phyloP scores from a whole-genome alignment of 164 flowering plant genomes.

The Tinospora cordifolia region DNA sequence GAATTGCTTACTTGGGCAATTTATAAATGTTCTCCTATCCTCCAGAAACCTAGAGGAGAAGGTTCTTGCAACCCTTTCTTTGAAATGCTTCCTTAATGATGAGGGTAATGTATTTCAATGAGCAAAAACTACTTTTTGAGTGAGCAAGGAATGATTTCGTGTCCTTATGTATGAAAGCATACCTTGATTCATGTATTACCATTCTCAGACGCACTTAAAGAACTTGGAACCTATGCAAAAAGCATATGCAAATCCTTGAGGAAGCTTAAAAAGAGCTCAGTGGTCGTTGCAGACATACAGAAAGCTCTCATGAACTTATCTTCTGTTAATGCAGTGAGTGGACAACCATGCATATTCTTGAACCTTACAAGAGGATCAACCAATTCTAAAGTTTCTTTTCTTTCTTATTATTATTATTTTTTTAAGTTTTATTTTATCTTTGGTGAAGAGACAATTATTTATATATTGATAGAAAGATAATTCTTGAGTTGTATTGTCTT shows the following conservation, averaged over 20 bases:
- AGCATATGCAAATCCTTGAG: conserved; percentile 53
- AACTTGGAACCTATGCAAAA: conserved; percentile 53
- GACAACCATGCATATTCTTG: neutral
- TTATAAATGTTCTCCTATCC: conserved; percentile 57
- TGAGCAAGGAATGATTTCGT: neutral
- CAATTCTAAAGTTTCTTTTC: neutral
- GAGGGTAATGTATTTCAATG: conserved; percentile 29
- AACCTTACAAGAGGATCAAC: neutral
- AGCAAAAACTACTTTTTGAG: neutral
- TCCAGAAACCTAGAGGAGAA: conserved; percentile 62
- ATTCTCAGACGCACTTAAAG: conserved; percentile 45
- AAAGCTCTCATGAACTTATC: conserved; percentile 57
- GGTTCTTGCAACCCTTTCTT: conserved; percentile 53
- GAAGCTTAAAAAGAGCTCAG: conserved; percentile 47
- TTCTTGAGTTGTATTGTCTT: neutral
- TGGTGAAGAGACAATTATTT: too few species aligned
- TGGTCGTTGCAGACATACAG: conserved; percentile 36
- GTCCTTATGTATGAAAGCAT: neutral
- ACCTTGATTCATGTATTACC: conserved; percentile 1
- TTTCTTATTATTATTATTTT: too few species aligned
- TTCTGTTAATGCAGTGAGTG: conserved; percentile 60
- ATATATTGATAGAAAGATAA: too few species aligned
- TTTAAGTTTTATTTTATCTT: too few species aligned
- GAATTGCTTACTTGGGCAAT: conserved; percentile 46
- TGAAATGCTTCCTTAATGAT: conserved; percentile 49